Evolutionary conservation across 768 basidiomycete species (phyloP).

Genomic region (Leucocoprinus birnbaumii): DNA sequence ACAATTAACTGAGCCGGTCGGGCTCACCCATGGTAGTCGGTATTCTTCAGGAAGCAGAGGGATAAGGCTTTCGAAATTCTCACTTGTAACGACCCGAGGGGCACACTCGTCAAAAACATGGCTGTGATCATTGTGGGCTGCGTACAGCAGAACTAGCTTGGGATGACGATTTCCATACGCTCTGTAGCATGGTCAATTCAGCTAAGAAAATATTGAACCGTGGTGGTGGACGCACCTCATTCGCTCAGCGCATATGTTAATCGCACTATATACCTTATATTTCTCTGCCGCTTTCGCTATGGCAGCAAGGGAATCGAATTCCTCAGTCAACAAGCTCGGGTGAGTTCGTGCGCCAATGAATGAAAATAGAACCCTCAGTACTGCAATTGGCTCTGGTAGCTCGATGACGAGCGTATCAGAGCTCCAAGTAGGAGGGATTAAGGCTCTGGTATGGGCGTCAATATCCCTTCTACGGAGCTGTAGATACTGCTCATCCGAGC

Average conservation of each 20-base stretch:
- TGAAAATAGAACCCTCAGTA: conserved; percentile 16
- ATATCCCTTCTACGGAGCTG: conserved; percentile 16
- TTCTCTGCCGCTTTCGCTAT: conserved; percentile 15
- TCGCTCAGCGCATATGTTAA: conserved; percentile 12
- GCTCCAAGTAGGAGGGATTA: conserved; percentile 14
- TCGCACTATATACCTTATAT: conserved; percentile 14
- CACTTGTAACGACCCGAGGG: conserved; percentile 2
- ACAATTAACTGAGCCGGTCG: too few relatives aligned
- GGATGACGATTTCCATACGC: conserved; percentile 8
- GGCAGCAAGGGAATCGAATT: conserved; percentile 8
- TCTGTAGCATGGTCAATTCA: not conserved
- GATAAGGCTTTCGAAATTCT: not conserved
- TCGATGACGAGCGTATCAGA: conserved; percentile 1
- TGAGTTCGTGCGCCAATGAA: conserved; percentile 15
- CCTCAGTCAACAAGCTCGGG: conserved; percentile 6
- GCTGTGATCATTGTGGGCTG: conserved; percentile 5
- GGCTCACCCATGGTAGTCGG: conserved; percentile 5
- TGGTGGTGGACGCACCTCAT: not conserved
- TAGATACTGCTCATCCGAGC: conserved; percentile 1
- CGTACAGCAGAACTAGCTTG: conserved; percentile 8
- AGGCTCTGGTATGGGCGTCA: conserved; percentile 13
- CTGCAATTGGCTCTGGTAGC: conserved; percentile 12
- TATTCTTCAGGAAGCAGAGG: not conserved
- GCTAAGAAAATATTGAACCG: too few relatives aligned
- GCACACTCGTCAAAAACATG: conserved; percentile 8